Evolutionary conservation across 805 yeast species (phyloP), one percentile per base, ranked within the genome.

Genomic region (Nakazawaea sp.): DNA sequence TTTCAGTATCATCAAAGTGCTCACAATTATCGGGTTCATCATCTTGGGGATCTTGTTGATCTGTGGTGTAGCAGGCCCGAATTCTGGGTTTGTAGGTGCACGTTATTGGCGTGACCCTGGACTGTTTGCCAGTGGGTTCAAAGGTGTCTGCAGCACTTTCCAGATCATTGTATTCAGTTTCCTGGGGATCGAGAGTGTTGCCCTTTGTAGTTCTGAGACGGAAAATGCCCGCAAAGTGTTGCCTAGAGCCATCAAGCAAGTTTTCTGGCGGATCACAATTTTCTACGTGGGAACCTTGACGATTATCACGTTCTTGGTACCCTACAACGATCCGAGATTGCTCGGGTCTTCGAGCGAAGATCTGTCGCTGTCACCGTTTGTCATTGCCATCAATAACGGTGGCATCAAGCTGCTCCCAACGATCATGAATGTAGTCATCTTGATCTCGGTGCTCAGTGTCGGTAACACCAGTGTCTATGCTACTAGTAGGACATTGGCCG

Each of bases 391-490:
- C 36, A 43, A 51, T 28, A 55, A 58, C 32, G 62, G 62, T 18
- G 59, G 58, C 21, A 52, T 62, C 38, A 52, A 51, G 20, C 56
- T 55, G 33, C 48, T 64, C 17, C 68, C 69, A 20, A 53, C 62
- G 1, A 55, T 62, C 8, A 62, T 64, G 66, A 64, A 64, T 36
- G 56, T 53, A 24, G 68, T 64, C 7, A 64, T 64, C 33, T 45
- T 64, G 36, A 45, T 62, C 26, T 58, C 70, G 5, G 63, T 64
- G 18, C 47, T 64, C 39, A 61, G 66, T 20, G 67, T 64, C 28
- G 78, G 78, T 19, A 72, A 73, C 35, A 66, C 78, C 4, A 70
- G 77, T 0, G 73, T 72, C 12, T 74, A 66, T 49, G 80, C 76
- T 7, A 64, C 74, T 19, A 70, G 78, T 5, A 62, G 79, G 58